A percentile compares a stretch with the other conserved stretches of the same genome.
Evolutionary conservation across 495 filamentous ascomycete species (phyloP).

Genomic region (Collariella sp.): DNA sequence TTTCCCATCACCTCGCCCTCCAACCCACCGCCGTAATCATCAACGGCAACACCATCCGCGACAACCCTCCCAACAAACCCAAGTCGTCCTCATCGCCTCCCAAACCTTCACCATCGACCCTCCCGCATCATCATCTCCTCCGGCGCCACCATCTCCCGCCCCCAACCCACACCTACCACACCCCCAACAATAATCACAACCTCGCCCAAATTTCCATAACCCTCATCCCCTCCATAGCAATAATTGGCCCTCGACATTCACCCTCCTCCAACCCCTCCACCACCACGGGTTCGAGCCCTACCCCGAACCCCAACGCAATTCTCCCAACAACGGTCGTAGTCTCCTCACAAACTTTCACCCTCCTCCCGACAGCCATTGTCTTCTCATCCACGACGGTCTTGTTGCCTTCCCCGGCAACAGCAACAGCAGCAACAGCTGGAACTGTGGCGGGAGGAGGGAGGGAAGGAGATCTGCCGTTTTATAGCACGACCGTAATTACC

Average conservation of each 20-base stretch:
- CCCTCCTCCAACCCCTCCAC: too few species aligned
- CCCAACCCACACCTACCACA: slow-evolving; percentile 18
- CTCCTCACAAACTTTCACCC: slow-evolving; percentile 37
- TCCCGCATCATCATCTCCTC: slow-evolving; percentile 30
- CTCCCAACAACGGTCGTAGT: slow-evolving; percentile 17
- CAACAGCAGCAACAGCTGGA: slow-evolving; percentile 28
- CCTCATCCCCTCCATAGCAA: slow-evolving; percentile 32
- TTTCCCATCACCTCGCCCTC: slow-evolving; percentile 31
- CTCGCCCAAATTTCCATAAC: slow-evolving; percentile 36
- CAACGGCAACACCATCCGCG: slow-evolving; percentile 33
- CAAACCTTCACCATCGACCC: slow-evolving; percentile 39
- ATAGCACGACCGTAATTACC: slow-evolving; percentile 33
- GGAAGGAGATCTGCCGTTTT: too few species aligned
- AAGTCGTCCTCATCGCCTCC: slow-evolving; percentile 32
- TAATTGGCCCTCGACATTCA: slow-evolving; percentile 41
- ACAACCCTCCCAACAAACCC: slow-evolving; percentile 27
- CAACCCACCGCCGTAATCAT: slow-evolving; percentile 37
- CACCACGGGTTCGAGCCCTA: too few species aligned
- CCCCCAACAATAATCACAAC: slow-evolving; percentile 28
- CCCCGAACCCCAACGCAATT: too few species aligned
- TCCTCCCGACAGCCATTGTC: slow-evolving; percentile 39
- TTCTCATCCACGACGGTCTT: slow-evolving; percentile 31
- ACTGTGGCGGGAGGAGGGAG: too few species aligned
- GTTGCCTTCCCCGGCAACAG: slow-evolving; percentile 17
- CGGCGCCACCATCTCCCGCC: slow-evolving; percentile 34